These are phyloP conservation scores for Kazachstania taianensis DNA, from an alignment of 805 yeast species.

Conservation along the genomic window DNA sequence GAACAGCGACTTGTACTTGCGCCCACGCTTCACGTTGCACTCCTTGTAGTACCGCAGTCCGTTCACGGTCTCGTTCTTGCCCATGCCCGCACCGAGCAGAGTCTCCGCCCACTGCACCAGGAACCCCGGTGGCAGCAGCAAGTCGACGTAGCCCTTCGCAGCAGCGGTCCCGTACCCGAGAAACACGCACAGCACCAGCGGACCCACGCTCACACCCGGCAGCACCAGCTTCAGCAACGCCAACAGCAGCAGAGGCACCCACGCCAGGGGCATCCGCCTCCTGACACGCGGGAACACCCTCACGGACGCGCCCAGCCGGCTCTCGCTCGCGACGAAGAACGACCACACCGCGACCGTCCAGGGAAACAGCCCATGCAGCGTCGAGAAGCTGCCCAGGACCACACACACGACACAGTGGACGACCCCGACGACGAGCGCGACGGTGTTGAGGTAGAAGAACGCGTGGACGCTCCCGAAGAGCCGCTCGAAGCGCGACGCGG, in stretches of 20 bases:
- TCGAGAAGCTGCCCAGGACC: background rate
- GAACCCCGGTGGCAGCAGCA: conserved; percentile 3
- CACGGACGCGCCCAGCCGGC: conserved; percentile 1
- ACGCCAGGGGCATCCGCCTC: background rate
- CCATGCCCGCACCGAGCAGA: background rate
- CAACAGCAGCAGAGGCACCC: background rate
- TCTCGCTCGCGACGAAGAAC: conserved; percentile 2
- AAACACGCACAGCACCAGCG: background rate
- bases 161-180: conserved; percentile 1
- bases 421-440: conserved; percentile 1
- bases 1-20: conserved; percentile 25
- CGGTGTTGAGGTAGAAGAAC: conserved; percentile 1
- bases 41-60: conserved; percentile 44
- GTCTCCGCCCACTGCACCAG: background rate
- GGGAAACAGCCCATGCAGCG: conserved; percentile 1
- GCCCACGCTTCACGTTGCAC: conserved; percentile 33
- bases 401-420: background rate
- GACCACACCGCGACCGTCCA: conserved; percentile 3
- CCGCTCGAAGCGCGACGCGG: conserved; percentile 2
- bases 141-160: background rate
- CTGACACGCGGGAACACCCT: background rate
- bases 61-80: background rate
- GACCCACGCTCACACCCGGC: background rate
- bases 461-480: conserved; percentile 2
- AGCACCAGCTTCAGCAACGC: background rate